These are phyloP conservation scores for Chytriomyces hyalinus DNA, from an alignment of 192 early-diverging fungal species.

Conservation along the genomic window DNA sequence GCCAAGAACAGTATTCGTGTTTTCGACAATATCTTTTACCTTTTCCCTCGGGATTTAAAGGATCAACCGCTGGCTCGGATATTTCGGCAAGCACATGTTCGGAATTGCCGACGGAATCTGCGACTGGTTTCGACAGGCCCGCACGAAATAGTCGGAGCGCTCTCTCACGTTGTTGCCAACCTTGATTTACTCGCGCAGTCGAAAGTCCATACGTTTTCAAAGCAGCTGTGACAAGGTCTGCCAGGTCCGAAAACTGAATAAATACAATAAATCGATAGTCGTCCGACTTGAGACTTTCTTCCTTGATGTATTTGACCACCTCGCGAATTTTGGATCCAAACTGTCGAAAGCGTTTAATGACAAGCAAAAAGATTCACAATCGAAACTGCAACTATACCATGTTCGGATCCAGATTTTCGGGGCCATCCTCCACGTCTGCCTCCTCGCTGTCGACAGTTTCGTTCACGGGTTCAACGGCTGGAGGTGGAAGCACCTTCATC, in stretches of 20 bases:
- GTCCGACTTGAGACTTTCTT: not conserved
- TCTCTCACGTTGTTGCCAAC: slow-evolving; percentile 4
- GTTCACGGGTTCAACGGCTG: not conserved
- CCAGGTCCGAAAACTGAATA: slow-evolving; percentile 15
- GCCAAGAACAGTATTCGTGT: no score
- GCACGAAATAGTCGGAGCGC: slow-evolving; percentile 25
- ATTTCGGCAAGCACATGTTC: no score
- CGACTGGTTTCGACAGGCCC: not conserved
- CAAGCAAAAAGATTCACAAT: not conserved
- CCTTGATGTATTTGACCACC: not conserved
- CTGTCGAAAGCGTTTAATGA: not conserved
- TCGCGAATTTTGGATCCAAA: no score
- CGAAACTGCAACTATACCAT: not conserved
- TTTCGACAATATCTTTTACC: no score
- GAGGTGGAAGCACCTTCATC: not conserved
- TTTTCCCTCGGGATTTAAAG: no score
- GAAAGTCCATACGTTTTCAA: slow-evolving; percentile 15
- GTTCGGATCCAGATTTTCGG: slow-evolving; percentile 4
- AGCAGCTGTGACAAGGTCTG: slow-evolving; percentile 19
- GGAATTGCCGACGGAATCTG: no score
- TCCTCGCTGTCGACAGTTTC: no score
- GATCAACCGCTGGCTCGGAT: no score
- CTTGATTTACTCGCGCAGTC: slow-evolving; percentile 10
- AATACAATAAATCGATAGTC: slow-evolving; percentile 17
- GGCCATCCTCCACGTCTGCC: not conserved